Percentiles rank a stretch among this genome's conserved stretches.
These are phyloP conservation scores for Fusarium sp. DNA, from an alignment of 2,329 filamentous ascomycete species.

Conservation along the genomic window DNA sequence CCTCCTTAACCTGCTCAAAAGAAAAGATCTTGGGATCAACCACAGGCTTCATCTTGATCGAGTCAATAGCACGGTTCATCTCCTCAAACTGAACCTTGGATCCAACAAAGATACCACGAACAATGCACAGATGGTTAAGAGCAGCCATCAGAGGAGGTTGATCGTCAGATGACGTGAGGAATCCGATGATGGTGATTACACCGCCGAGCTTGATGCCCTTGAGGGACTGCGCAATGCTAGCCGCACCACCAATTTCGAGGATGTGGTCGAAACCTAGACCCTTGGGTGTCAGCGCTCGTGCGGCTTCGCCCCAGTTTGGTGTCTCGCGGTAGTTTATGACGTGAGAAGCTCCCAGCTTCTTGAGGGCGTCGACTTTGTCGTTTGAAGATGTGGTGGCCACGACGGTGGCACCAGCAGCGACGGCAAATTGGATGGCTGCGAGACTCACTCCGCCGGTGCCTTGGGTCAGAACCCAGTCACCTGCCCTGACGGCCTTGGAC, in stretches of 20 bases:
- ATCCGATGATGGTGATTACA: conserved; percentile 50
- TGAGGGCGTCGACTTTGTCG: conserved; percentile 49
- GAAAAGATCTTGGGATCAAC: conserved; percentile 55
- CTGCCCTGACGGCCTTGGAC: conserved; percentile 43
- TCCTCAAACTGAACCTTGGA: conserved; percentile 59
- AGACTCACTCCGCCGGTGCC: conserved; percentile 56
- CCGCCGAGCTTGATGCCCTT: conserved; percentile 54
- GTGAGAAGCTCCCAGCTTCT: conserved; percentile 53
- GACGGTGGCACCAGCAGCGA: conserved; percentile 52
- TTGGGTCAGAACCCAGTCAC: conserved; percentile 53
- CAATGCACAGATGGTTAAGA: conserved; percentile 46
- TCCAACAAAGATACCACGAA: conserved; percentile 57
- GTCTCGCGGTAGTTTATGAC: conserved; percentile 56
- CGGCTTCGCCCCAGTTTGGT: conserved; percentile 52
- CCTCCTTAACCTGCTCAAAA: conserved; percentile 55
- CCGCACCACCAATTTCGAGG: conserved; percentile 56
- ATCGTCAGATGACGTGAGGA: conserved; percentile 15
- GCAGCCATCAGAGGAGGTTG: neutral
- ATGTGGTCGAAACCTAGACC: conserved; percentile 54
- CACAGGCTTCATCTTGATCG: conserved; percentile 53
- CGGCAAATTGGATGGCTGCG: conserved; percentile 55
- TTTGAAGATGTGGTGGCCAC: conserved; percentile 54
- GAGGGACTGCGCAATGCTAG: conserved; percentile 53
- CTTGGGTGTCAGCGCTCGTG: conserved; percentile 47
- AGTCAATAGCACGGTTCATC: conserved; percentile 60